These are phyloP conservation scores for Tetrahymena thermophila DNA, from an alignment of 73 alveolate species.

Conservation along the genomic window DNA sequence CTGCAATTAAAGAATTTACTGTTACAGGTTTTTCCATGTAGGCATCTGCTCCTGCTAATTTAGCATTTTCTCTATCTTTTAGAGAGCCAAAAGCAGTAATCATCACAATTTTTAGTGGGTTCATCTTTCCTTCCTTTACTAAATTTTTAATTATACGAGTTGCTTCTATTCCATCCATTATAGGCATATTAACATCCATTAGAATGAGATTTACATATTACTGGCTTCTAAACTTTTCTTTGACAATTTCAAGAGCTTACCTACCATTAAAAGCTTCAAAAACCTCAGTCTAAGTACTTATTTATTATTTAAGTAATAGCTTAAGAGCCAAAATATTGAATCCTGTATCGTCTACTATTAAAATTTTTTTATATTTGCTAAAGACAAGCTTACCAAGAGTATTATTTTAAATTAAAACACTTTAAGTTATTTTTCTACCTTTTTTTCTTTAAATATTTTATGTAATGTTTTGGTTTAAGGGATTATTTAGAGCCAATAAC, in stretches of 20 bases:
- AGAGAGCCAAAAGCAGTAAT: background rate
- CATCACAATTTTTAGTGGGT: background rate
- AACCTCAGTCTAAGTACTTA: background rate
- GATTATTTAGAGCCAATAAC: background rate
- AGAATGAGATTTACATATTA: background rate
- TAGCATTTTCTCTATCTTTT: background rate
- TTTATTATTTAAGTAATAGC: background rate
- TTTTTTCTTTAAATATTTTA: background rate
- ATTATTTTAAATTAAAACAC: background rate
- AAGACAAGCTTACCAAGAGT: background rate
- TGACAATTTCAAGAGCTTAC: background rate
- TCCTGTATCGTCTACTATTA: background rate
- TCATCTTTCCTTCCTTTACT: background rate
- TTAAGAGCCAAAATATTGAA: background rate
- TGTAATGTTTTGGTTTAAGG: background rate
- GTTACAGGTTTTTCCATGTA: background rate
- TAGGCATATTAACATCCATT: background rate
- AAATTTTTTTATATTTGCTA: background rate
- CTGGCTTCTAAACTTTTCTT: background rate
- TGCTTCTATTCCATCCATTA: background rate
- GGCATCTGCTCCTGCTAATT: background rate
- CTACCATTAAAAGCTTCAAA: background rate
- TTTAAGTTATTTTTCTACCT: background rate
- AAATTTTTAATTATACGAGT: background rate
- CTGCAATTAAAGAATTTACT: background rate